phyloP scores from a whole-genome alignment of 257 asterid species.

The Solanum megistacrolobum region DNA sequence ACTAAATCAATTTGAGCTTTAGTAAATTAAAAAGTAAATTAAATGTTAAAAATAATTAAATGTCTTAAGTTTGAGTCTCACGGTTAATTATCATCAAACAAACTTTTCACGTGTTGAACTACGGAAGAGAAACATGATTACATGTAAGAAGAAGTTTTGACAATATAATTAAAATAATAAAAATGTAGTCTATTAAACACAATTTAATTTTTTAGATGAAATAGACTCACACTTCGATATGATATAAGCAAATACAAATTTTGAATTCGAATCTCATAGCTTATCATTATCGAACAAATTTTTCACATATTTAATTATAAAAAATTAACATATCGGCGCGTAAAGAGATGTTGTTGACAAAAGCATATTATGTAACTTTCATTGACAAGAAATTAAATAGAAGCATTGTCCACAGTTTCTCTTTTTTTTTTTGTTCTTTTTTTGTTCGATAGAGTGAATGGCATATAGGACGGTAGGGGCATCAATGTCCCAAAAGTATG shows the following conservation, averaged over 20 bases:
- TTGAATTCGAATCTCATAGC: not conserved
- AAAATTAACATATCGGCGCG: too few species aligned
- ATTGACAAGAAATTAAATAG: not conserved
- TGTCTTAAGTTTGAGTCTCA: not conserved
- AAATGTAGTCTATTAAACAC: rapidly evolving
- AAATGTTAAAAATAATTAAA: not conserved
- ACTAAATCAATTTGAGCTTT: not conserved
- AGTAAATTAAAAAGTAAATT: not conserved
- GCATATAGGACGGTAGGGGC: too few species aligned
- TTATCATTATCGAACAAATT: not conserved
- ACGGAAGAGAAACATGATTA: rapidly evolving
- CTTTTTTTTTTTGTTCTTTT: too few species aligned
- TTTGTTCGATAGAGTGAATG: too few species aligned
- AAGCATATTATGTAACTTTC: not conserved
- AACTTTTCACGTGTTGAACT: too few species aligned
- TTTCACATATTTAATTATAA: not conserved
- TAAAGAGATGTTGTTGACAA: not conserved
- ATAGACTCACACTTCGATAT: not conserved
- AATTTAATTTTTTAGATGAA: not conserved
- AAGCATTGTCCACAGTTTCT: not conserved
- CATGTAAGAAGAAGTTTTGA: not conserved
- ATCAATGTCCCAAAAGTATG: too few species aligned
- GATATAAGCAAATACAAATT: not conserved
- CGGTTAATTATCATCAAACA: too few species aligned
- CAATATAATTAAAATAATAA: not conserved